phyloP scores from a whole-genome alignment of 192 early-diverging fungal genomes.

The Endogone sp. region DNA sequence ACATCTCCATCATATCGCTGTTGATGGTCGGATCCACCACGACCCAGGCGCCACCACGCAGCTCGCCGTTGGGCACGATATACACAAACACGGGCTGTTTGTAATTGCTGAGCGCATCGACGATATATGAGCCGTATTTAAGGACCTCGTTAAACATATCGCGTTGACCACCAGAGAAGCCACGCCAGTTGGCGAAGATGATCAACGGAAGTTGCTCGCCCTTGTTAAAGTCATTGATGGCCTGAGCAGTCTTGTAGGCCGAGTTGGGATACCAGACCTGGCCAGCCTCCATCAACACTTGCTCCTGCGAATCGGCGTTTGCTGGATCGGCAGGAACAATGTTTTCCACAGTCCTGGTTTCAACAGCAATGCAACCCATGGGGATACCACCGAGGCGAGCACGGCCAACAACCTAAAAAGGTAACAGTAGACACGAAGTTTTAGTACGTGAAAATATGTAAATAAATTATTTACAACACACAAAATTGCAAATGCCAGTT shows the following conservation, averaged over 20 bases:
- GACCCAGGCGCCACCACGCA: conserved; percentile 98
- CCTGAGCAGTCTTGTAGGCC: conserved; percentile 99
- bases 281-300: conserved; percentile 87
- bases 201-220: conserved; percentile 98
- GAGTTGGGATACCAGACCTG: conserved; percentile 99
- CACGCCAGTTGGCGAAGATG: conserved; percentile 99
- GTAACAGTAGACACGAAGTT: too few species aligned
- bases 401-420: conserved; percentile 65
- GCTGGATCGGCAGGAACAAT: conserved; percentile 94
- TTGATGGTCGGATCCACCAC: conserved; percentile 97
- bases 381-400: conserved; percentile 96
- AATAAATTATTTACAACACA: too few species aligned
- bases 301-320: conserved; percentile 83
- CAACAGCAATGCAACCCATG: conserved; percentile 96
- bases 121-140: conserved; percentile 96
- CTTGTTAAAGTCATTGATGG: conserved; percentile 98
- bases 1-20: conserved; percentile 99
- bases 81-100: conserved; percentile 98
- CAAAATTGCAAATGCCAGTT: too few species aligned
- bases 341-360: conserved; percentile 89
- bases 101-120: conserved; percentile 95
- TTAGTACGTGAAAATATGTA: too few species aligned
- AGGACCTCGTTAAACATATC: conserved; percentile 99
- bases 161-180: conserved; percentile 97
- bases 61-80: conserved; percentile 89